These are phyloP conservation scores for Calonectria fujianensis DNA, from an alignment of 2,329 filamentous ascomycete genomes.

Conservation along the genomic window DNA sequence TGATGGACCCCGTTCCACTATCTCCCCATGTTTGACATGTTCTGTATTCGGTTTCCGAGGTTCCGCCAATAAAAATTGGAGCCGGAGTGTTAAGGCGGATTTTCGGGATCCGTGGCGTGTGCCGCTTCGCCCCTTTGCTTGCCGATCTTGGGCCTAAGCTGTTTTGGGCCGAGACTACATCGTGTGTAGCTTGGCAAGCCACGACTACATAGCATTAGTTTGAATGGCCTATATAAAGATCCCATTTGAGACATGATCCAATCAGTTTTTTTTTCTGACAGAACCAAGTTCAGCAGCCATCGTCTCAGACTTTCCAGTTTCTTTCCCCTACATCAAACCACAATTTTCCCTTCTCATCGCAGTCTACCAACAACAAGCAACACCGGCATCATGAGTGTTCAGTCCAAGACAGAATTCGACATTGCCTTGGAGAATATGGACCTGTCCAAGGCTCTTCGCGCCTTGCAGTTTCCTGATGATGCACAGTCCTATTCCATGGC, in stretches of 20 bases:
- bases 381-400: background rate
- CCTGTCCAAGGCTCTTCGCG: background rate
- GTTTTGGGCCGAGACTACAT: background rate
- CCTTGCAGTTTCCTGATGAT: background rate
- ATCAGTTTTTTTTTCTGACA: background rate
- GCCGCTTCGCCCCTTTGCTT: too few relatives aligned
- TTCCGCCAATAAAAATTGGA: background rate
- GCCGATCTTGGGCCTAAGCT: background rate
- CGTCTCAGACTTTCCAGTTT: background rate
- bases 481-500: slow-evolving; percentile 9
- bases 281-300: background rate
- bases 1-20: background rate
- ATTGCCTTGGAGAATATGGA: background rate
- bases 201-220: background rate
- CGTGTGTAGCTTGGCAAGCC: background rate
- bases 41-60: background rate
- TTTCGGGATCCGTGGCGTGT: slow-evolving; percentile 12
- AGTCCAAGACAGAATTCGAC: background rate
- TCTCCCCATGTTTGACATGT: too few relatives aligned
- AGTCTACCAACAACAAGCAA: background rate
- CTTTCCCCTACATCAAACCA: too few relatives aligned
- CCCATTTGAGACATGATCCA: background rate
- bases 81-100: background rate
- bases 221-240: background rate
- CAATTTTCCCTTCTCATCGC: background rate